These are phyloP conservation scores for Echinosophora koreensis DNA, from an alignment of 306 rosid genomes.

Conservation along the genomic window DNA sequence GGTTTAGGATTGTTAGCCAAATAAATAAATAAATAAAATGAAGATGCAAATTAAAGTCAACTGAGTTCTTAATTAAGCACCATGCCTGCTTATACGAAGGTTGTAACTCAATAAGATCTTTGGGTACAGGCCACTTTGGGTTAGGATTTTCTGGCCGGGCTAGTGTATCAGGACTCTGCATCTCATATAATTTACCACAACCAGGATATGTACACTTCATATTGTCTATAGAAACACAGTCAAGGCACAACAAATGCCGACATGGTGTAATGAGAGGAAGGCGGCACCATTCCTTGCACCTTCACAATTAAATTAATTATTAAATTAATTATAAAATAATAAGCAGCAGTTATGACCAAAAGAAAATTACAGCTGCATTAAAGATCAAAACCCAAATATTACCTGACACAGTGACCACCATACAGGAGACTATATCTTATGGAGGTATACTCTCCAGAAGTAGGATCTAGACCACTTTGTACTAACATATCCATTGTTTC, in stretches of 20 bases:
- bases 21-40: constrained; percentile 1
- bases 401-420: constrained; percentile 90
- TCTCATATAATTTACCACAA: constrained; percentile 80
- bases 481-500: constrained; percentile 94
- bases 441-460: constrained; percentile 75
- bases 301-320: constrained; percentile 40
- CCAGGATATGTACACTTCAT: constrained; percentile 88
- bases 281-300: constrained; percentile 97
- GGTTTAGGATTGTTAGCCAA: constrained; percentile 19
- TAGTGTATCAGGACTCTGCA: constrained; percentile 85
- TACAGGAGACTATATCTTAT: constrained; percentile 72
- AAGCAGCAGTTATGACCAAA: not conserved
- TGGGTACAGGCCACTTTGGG: constrained; percentile 98
- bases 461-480: constrained; percentile 72
- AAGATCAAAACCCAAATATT: constrained; percentile 46
- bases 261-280: constrained; percentile 95
- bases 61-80: constrained; percentile 30
- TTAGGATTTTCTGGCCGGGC: constrained; percentile 93
- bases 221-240: constrained; percentile 85
- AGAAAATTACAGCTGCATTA: constrained; percentile 31
- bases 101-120: constrained; percentile 96
- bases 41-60: constrained; percentile 34
- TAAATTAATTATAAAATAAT: not conserved
- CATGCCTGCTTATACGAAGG: constrained; percentile 97
- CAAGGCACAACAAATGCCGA: constrained; percentile 89